These are phyloP conservation scores for Sphaerobolus stellatus DNA, from an alignment of 1,284 basidiomycete genomes.

Conservation along the genomic window DNA sequence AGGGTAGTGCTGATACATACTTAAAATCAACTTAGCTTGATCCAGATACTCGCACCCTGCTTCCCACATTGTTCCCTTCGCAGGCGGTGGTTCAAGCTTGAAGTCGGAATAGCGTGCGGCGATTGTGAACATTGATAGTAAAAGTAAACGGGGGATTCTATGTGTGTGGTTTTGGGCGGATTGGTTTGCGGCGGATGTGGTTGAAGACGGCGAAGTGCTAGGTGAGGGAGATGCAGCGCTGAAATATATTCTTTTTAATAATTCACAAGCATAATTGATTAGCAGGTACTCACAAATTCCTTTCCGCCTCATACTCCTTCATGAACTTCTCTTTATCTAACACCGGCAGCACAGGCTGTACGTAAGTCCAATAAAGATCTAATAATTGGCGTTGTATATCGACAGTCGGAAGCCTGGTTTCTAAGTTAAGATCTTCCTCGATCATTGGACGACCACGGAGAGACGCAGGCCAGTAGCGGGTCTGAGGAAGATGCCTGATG, in stretches of 20 bases:
- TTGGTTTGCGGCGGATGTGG: too few relatives aligned
- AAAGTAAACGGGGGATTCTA: slow-evolving; percentile 65
- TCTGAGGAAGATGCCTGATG: slow-evolving; percentile 50
- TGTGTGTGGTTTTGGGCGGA: too few relatives aligned
- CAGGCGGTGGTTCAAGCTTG: slow-evolving; percentile 42
- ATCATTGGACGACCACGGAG: slow-evolving; percentile 20
- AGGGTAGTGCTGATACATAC: slow-evolving; percentile 37
- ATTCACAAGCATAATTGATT: too few relatives aligned
- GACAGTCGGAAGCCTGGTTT: slow-evolving; percentile 41
- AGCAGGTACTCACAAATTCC: slow-evolving; percentile 25
- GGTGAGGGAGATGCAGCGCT: too few relatives aligned
- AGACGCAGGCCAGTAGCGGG: slow-evolving; percentile 28
- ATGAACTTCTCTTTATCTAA: slow-evolving; percentile 70
- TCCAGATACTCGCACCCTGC: slow-evolving; percentile 68
- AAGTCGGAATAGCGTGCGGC: slow-evolving; percentile 68
- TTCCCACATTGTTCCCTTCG: slow-evolving; percentile 66
- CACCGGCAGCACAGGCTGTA: slow-evolving; percentile 67
- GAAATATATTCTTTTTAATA: too few relatives aligned
- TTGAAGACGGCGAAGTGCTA: too few relatives aligned
- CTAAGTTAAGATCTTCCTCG: slow-evolving; percentile 33
- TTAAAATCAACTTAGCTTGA: slow-evolving; percentile 65
- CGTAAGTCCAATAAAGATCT: slow-evolving; percentile 75
- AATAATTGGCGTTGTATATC: slow-evolving; percentile 66
- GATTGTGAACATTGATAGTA: slow-evolving; percentile 77
- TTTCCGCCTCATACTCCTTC: slow-evolving; percentile 43